Base-by-base conservation (phyloP, 192 early-diverging fungal species). In the Thamnidium elegans region DNA sequence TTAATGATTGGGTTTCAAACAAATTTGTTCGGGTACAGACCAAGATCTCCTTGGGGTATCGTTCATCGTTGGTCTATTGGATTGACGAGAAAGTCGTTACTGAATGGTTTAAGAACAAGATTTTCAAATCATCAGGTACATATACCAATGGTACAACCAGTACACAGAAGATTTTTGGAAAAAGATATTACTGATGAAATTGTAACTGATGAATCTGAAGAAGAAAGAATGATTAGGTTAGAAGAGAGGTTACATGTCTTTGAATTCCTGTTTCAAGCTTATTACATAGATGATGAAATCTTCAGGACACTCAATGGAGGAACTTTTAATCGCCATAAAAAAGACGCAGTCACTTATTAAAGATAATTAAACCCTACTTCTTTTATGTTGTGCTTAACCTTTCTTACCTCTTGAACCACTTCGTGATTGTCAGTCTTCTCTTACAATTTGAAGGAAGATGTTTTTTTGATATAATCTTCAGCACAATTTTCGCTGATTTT, bases 251-350 rank as follows among this genome's bases (percentile, higher is more conserved):
- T 67, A 17, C 65, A 67, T 15, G 23, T 67, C 0, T 58, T 67
- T 30, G 65, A 67, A 7, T 17, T 50, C 9, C 17, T 67, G 43
- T 67, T 67, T 43, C 39, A 67, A 20, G 39, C 65, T 2, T 67
- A 67, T 34, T 67, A 67, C 46, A 58, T 67, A 11, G 32, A 67
- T 32, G 65, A 67, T 55, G 65, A 67, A 34, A 45, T 67, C 0
- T 67, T 67, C 30, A 26, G 26, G 26, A 26, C 26, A 3, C 26
- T 26, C 26, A 3, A 26, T n/a, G n/a, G n/a, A n/a, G n/a, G n/a
- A n/a, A n/a, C n/a, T n/a, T n/a, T n/a, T n/a, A n/a, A n/a, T n/a
- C n/a, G n/a, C n/a, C n/a, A n/a, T n/a, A n/a, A n/a, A n/a, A n/a
- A n/a, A n/a, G n/a, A n/a, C n/a, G n/a, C n/a, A n/a, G n/a, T n/a